These are phyloP conservation scores for Alternaria hordeiaustralica DNA, from an alignment of 2,329 filamentous ascomycete species.

Conservation along the genomic window DNA sequence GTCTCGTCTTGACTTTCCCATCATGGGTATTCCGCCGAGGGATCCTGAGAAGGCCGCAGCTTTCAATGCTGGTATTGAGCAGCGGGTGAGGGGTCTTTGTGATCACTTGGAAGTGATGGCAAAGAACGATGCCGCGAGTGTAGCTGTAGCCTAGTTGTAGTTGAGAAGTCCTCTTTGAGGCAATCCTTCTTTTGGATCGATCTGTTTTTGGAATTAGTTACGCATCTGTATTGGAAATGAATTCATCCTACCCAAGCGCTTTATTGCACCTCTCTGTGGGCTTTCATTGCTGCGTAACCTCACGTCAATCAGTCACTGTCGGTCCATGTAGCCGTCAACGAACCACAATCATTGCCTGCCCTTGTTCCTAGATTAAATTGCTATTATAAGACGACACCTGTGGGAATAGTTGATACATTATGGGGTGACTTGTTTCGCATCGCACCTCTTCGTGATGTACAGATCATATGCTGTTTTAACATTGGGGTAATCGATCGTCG, in stretches of 20 bases:
- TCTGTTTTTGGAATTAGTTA: not conserved
- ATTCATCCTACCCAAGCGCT: rapidly evolving
- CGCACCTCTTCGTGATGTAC: no score
- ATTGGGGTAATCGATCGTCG: no score
- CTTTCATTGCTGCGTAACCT: not conserved
- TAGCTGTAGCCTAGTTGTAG: not conserved
- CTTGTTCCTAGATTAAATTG: rapidly evolving
- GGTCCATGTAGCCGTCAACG: not conserved
- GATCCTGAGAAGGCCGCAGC: not conserved
- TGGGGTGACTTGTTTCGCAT: no score
- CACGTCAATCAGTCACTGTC: not conserved
- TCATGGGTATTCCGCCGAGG: not conserved
- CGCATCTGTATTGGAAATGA: not conserved
- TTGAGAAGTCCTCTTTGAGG: not conserved
- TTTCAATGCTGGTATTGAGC: not conserved
- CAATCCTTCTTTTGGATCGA: rapidly evolving
- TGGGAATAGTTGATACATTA: not conserved
- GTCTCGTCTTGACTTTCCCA: not conserved
- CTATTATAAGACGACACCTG: rapidly evolving
- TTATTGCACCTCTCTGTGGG: not conserved
- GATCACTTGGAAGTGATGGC: not conserved
- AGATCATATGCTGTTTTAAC: no score
- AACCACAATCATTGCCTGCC: not conserved
- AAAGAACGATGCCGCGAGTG: not conserved
- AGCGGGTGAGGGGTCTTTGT: not conserved